Base-by-base conservation (phyloP, 345 rosid species). In the sweet orange (Citrus sinensis) region DNA sequence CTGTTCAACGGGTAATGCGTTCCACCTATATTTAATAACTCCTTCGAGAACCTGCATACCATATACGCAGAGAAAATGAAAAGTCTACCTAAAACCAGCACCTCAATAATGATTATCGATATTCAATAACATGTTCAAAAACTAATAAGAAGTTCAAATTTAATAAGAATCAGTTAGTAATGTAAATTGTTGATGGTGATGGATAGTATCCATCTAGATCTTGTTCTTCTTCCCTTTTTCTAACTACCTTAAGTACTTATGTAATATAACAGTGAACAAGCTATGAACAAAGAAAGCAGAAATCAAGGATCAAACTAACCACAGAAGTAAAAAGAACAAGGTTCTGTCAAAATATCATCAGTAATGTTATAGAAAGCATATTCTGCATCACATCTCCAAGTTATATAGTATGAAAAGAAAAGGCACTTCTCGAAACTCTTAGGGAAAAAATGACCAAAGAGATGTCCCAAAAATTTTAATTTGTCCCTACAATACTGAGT, bases 11-110 rank as follows among this genome's bases (percentile, higher is more conserved):
- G 99, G 99, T 83, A 97, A 87, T 7, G 98, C 98, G 83, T 97
- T 97, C 99, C 99, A 97, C 83, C 98, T 89, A 76, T 97, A 97
- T 89, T 97, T 97, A 30, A 97, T 94, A 66, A 97, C 99, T 75
- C 98, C 94, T 88, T 97, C 99, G 68, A 97, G 90, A 68, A 97
- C 98, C 99, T 97, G 87, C 27, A 78, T 30, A 87, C 34, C 34
- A 39, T 54, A 58, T 6, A 51, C 42, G 74, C 75, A 68, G 59
- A 80, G 37, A 66, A 30, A 67, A 64, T 39, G 58, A 73, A n/a
- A 62, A 49, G n/a, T 27, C 9, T 8, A 11, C 54, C 49, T 24
- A 70, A 34, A 17, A 70, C 22, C 39, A 71, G 37, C 70, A 64
- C 25, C 40, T 56, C 60, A 51, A 64, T 37, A 7, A 16, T 1